Percentiles rank a stretch among this genome's conserved stretches.
Conservation (phyloP, 495 filamentous ascomycete species). For the Staphylotrichum longicolle region DNA sequence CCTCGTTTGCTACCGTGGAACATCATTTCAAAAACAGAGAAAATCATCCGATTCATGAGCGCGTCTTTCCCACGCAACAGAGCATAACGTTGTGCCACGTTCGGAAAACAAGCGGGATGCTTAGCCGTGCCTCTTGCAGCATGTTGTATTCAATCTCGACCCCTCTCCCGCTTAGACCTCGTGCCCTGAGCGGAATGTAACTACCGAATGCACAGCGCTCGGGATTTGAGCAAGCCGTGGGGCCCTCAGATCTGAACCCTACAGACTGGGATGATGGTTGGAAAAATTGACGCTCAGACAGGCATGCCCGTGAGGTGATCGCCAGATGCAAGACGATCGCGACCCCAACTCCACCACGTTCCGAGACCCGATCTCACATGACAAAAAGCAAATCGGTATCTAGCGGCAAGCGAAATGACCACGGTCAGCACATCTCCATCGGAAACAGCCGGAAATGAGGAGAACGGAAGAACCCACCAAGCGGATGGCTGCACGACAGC, state of each 20-base stretch:
- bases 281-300: too few species aligned
- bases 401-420: constrained; percentile 4
- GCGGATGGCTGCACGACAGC: constrained; percentile 90
- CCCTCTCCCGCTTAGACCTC: background rate
- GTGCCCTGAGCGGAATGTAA: too few species aligned
- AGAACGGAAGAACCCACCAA: constrained; percentile 60
- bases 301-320: background rate
- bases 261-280: too few species aligned
- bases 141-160: background rate
- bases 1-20: constrained; percentile 3
- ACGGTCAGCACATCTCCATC: constrained; percentile 5
- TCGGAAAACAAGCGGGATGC: background rate
- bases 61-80: background rate
- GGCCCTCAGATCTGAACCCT: too few species aligned
- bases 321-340: background rate
- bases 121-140: background rate
- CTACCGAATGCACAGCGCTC: too few species aligned
- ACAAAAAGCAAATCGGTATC: constrained; percentile 49
- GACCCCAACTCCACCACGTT: background rate
- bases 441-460: constrained; percentile 14
- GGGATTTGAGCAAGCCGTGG: too few species aligned
- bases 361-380: constrained; percentile 36
- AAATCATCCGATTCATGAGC: background rate
- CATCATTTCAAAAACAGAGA: background rate
- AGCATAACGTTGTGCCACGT: background rate